Evolutionary conservation across 805 yeast genomes (phyloP).

Genomic region (Komagataella kurtzmanii): DNA sequence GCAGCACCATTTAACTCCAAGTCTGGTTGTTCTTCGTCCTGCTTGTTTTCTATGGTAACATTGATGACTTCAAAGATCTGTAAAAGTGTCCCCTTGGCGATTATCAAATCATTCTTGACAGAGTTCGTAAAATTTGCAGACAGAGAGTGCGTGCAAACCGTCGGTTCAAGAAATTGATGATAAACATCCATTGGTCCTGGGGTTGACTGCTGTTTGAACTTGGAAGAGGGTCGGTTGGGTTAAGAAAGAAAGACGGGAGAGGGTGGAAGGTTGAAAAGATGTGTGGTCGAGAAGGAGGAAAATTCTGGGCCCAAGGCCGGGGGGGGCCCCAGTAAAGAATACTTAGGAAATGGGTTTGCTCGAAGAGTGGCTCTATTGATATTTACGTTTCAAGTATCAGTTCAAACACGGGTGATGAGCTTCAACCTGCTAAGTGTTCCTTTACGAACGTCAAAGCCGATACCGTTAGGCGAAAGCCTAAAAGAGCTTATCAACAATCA

Average conservation of each 20-base stretch:
- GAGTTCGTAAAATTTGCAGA: constrained; percentile 28
- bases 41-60: constrained; percentile 7
- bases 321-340: neutral
- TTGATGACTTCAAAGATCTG: constrained; percentile 39
- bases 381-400: neutral
- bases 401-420: neutral
- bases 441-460: constrained; percentile 19
- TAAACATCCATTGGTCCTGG: constrained; percentile 54
- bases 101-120: constrained; percentile 38
- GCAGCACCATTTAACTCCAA: constrained; percentile 4
- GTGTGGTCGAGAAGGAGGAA: neutral
- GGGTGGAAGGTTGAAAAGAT: neutral
- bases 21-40: constrained; percentile 10
- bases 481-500: constrained; percentile 24
- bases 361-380: neutral
- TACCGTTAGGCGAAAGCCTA: constrained; percentile 19
- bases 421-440: constrained; percentile 26
- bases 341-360: neutral
- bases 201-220: neutral
- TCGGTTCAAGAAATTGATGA: constrained; percentile 64
- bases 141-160: constrained; percentile 52
- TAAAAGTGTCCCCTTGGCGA: constrained; percentile 58
- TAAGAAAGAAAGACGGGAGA: neutral
- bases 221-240: neutral
- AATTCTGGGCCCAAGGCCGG: neutral